phyloP scores from a whole-genome alignment of 208 protist species.

The Leishmania gerbilli region DNA sequence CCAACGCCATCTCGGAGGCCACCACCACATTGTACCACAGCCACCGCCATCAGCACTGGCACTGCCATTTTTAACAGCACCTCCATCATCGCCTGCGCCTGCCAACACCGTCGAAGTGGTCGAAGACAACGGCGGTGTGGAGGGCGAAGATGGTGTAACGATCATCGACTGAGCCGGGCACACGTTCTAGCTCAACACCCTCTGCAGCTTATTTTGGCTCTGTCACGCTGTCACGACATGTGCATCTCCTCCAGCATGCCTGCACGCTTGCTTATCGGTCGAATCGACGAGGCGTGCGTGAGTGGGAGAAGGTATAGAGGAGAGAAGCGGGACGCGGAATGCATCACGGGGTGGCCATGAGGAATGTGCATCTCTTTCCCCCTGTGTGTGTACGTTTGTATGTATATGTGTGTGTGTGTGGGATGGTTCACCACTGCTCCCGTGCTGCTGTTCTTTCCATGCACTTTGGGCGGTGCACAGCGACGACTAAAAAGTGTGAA shows the following conservation, averaged over 20 bases:
- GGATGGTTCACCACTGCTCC: background rate
- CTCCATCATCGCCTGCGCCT: background rate
- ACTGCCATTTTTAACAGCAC: background rate
- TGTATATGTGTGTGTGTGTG: background rate
- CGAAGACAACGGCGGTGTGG: constrained; percentile 9
- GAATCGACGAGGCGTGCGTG: background rate
- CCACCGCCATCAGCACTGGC: background rate
- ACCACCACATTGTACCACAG: background rate
- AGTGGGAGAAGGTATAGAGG: background rate
- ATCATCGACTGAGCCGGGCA: constrained; percentile 10
- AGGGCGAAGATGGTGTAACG: background rate
- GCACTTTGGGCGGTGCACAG: background rate
- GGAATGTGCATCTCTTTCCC: background rate
- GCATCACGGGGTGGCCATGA: background rate
- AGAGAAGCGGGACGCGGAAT: background rate
- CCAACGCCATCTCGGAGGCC: background rate
- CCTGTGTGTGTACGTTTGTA: background rate
- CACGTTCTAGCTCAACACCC: too few species aligned
- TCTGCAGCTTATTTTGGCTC: background rate
- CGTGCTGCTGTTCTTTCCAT: background rate
- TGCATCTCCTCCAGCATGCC: background rate
- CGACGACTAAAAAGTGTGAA: background rate
- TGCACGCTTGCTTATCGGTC: background rate
- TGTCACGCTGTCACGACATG: background rate
- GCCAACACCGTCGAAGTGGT: background rate